A percentile compares a stretch with the other conserved stretches of the same genome.
These are phyloP conservation scores for Phoenix dactylifera DNA, from an alignment of 176 grass and related monocot species.

Conservation along the genomic window DNA sequence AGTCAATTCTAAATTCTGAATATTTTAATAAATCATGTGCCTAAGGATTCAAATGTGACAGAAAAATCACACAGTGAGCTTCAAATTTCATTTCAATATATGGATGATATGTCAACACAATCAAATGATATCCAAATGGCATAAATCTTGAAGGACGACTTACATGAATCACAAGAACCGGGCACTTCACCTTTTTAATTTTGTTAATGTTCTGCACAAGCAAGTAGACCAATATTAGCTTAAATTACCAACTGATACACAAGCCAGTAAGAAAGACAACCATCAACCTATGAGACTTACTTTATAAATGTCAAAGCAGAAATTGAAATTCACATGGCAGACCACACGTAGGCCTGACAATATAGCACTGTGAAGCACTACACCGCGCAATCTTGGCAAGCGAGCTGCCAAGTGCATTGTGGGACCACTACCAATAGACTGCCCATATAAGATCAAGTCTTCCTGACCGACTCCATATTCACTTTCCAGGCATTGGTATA, in stretches of 20 bases:
- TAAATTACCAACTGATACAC: not conserved
- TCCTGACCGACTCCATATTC: constrained; percentile 97
- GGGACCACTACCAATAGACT: constrained; percentile 92
- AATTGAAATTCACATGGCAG: constrained; percentile 93
- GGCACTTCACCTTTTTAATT: constrained; percentile 11
- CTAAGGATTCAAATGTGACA: no score
- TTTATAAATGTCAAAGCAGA: constrained; percentile 99
- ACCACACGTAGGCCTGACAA: constrained; percentile 90
- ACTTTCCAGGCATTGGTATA: constrained; percentile 82
- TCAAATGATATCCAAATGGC: no score
- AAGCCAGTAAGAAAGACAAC: not conserved
- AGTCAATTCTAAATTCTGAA: no score
- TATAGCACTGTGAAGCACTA: constrained; percentile 96
- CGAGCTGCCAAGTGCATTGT: constrained; percentile 86
- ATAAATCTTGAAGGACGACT: not conserved
- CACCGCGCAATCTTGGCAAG: constrained; percentile 80
- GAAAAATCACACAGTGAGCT: no score
- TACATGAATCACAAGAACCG: not conserved
- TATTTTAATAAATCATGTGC: no score
- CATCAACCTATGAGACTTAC: constrained; percentile 28
- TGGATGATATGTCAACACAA: no score
- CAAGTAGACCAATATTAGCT: no score
- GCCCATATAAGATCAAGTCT: constrained; percentile 93
- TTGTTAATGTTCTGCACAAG: constrained; percentile 13
- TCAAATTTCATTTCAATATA: no score